Evolutionary conservation across 2,329 filamentous ascomycete genomes (phyloP).

Genomic region (Diplodia corticola): DNA sequence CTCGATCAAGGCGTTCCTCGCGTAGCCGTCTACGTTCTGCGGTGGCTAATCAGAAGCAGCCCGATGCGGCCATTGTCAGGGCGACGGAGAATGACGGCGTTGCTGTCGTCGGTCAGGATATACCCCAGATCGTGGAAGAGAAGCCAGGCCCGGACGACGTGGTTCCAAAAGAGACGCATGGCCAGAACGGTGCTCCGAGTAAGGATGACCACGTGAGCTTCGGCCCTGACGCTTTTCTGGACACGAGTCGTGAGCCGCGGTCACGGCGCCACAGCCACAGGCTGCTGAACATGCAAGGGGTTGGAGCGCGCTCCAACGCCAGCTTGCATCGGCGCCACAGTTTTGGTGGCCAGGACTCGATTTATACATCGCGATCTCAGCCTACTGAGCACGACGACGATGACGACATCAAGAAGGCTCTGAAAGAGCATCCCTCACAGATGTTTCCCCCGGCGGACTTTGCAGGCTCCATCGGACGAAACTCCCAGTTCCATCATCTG

Average conservation of each 20-base stretch:
- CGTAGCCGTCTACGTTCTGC: background rate
- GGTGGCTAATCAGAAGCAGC: background rate
- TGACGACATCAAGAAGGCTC: background rate
- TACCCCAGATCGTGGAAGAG: background rate
- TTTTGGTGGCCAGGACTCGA: background rate
- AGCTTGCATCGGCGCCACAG: slow-evolving; percentile 29
- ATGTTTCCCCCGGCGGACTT: slow-evolving; percentile 32
- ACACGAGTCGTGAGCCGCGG: slow-evolving; percentile 21
- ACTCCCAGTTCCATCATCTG: slow-evolving; percentile 58
- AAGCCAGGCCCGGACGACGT: background rate
- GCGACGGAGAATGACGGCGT: background rate
- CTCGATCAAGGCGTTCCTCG: slow-evolving; percentile 27
- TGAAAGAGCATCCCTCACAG: slow-evolving; percentile 6
- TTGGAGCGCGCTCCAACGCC: slow-evolving; percentile 36
- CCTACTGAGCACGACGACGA: background rate
- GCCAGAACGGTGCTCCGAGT: background rate
- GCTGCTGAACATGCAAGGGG: slow-evolving; percentile 36
- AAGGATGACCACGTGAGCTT: slow-evolving; percentile 34
- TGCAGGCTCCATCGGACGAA: slow-evolving; percentile 41
- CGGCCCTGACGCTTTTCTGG: slow-evolving; percentile 30
- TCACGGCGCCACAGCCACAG: slow-evolving; percentile 26
- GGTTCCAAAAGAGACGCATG: background rate
- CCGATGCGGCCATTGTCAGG: background rate
- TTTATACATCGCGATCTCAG: slow-evolving; percentile 6
- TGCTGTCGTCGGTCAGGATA: background rate